Base-by-base conservation (phyloP, 2,329 filamentous ascomycete species). In the Trichoderma sp. region DNA sequence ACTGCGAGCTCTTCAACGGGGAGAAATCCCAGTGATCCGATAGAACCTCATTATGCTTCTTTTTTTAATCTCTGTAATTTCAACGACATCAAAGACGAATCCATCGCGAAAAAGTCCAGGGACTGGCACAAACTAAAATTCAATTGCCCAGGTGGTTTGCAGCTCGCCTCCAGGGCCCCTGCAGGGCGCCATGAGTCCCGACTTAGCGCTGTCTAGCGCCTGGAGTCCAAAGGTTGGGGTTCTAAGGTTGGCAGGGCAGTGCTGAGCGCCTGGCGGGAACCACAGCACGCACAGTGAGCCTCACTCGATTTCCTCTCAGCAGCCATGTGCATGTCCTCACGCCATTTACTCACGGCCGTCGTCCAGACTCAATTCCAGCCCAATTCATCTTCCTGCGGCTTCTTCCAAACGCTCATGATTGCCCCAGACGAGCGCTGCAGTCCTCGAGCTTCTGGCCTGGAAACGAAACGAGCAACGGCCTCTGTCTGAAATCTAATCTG, bases 351-450 rank as follows among this genome's bases (percentile, higher is more conserved):
- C 47, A n/a, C 28, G 28, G 57, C 28, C 47, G 43, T 53, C 20
- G 47, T 50, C 53, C 63, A 65, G 63, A 65, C 30, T 58, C 39
- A 63, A 39, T 55, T 64, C 65, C 57, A 71, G 70, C 57, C 63
- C 57, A 43, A 43, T 68, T 50, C 39, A 32, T 53, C 36, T 28
- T 53, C 30, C 34, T 65, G 20, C 30, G 64, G 57, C 66, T 66
- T 50, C 57, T 59, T 68, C 39, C 57, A 68, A 43, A 20, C 58
- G 20, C 32, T 34, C 43, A 64, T 57, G 58, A 63, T 55, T 63
- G 59, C 63, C 4, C 68, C 43, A 63, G 53, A 23, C 47, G 58
- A 9, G 13, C 20, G 43, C 30, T 32, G 47, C 58, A 64, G 61
- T 34, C 39, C 39, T 47, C 50, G 57, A 47, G 23, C 43, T 32